Percentiles rank a stretch among this genome's conserved stretches.
phyloP scores from a whole-genome alignment of 768 basidiomycete species.

The Amanita exitialis region DNA sequence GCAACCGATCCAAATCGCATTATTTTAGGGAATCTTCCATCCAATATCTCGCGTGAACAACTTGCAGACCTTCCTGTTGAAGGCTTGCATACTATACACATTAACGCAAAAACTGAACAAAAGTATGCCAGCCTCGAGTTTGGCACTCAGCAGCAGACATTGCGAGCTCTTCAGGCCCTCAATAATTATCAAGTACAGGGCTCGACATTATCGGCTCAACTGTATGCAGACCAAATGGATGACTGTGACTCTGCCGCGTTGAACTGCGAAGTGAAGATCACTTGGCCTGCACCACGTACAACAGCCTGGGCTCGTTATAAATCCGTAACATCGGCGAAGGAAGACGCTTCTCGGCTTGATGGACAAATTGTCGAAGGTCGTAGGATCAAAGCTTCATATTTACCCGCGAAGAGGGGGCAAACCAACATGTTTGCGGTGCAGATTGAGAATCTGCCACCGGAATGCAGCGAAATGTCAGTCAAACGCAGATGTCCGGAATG shows the following conservation, averaged over 20 bases:
- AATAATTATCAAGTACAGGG: background rate
- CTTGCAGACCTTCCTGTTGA: conserved; percentile 23
- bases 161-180: background rate
- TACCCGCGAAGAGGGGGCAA: conserved; percentile 22
- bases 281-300: conserved; percentile 32
- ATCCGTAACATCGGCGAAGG: conserved; percentile 30
- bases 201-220: conserved; percentile 6
- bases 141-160: background rate
- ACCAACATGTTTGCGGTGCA: conserved; percentile 30
- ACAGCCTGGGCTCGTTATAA: conserved; percentile 38
- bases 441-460: conserved; percentile 31
- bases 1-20: conserved; percentile 28
- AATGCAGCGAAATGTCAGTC: conserved; percentile 21
- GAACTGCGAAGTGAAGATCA: conserved; percentile 26
- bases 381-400: conserved; percentile 28
- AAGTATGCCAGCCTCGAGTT: conserved; percentile 2
- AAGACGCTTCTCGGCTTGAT: conserved; percentile 28
- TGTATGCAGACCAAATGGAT: conserved; percentile 6
- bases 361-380: conserved; percentile 27
- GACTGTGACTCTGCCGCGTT: conserved; percentile 1
- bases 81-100: conserved; percentile 12
- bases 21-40: conserved; percentile 31
- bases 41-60: conserved; percentile 17
- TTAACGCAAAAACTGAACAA: conserved; percentile 12
- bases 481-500: conserved; percentile 14